Evolutionary conservation across 1,284 basidiomycete species (phyloP), one percentile per base, ranked within the genome.

Genomic region (Apiotrichum gracile): DNA sequence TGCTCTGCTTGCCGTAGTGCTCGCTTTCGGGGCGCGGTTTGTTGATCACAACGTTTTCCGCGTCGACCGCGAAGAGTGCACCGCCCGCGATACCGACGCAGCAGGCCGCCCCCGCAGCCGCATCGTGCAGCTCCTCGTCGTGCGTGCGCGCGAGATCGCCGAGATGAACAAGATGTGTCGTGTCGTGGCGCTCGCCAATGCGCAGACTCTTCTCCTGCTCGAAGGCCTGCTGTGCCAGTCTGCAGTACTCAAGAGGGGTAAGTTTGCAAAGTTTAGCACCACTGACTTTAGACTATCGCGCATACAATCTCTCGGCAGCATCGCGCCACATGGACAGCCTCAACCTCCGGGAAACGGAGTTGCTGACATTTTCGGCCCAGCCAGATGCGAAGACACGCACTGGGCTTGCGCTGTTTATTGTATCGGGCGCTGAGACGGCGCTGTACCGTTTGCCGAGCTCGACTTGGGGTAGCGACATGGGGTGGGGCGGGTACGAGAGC

Each of bases 11-110:
- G 91, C 91, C 5, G 86, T 87, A 1, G 85, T 92, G n/a, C 78
- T 96, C 44, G 89, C 91, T 0, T 93, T 88, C 85, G 91, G 91
- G 21, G 85, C 88, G 39, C 90, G 91, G 64, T 94, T 94, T 70
- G 88, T 87, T 12, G 89, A 93, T 63, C 87, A 92, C 68, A 84
- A 85, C 0, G 75, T 91, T 57, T 81, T 94, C 43, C 78, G 84
- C 7, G 81, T 83, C 26, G 91, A 94, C 75, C 81, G 90, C 41
- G 78, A 81, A 47, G 83, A 84, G 59, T 61, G 65, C 25, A 62
- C 64, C 2, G 54, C 52, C 1, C 52, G 66, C 3, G 65, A 69
- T 42, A 45, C 42, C 3, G 43, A 51, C 22, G 31, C 55, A 5
- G 35, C 25, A 8, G 56, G 58, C 5, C 53, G 61, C 14, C 52